phyloP scores from a whole-genome alignment of 495 filamentous ascomycete species.

The Tuber borchii region DNA sequence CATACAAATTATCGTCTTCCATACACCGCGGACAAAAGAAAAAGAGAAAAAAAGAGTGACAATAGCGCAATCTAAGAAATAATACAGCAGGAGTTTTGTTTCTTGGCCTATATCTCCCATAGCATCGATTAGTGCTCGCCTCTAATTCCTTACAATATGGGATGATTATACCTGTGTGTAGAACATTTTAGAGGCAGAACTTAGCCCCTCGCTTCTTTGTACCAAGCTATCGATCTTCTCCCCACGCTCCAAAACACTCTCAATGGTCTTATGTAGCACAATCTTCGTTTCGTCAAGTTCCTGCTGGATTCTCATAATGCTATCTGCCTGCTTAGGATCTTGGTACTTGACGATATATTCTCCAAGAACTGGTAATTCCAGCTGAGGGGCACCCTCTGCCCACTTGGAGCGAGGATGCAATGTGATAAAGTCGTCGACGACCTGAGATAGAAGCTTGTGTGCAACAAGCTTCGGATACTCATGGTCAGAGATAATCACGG shows the following conservation, averaged over 20 bases:
- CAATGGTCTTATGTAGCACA: slow-evolving; percentile 94
- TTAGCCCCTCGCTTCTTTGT: slow-evolving; percentile 86
- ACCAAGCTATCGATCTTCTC: slow-evolving; percentile 92
- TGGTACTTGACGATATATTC: slow-evolving; percentile 85
- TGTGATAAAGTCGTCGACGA: slow-evolving; percentile 86
- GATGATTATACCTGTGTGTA: slow-evolving; percentile 61
- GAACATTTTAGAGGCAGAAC: slow-evolving; percentile 91
- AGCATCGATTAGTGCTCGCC: slow-evolving; percentile 15
- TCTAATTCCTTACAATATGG: slow-evolving; percentile 15
- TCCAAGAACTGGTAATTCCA: slow-evolving; percentile 64
- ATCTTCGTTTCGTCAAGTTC: slow-evolving; percentile 98
- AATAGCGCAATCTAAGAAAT: slow-evolving; percentile 57
- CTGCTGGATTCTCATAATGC: slow-evolving; percentile 90
- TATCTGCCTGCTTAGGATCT: slow-evolving; percentile 79
- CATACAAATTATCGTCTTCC: neutral
- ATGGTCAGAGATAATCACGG: slow-evolving; percentile 80
- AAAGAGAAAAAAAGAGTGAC: neutral
- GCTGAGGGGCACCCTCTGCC: slow-evolving; percentile 50
- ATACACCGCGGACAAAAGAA: neutral
- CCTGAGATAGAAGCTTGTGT: slow-evolving; percentile 87
- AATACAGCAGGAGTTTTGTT: slow-evolving; percentile 90
- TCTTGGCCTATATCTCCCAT: slow-evolving; percentile 60
- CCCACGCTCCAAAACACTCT: slow-evolving; percentile 88
- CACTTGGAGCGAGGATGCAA: slow-evolving; percentile 65
- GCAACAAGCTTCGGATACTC: slow-evolving; percentile 86